Evolutionary conservation across 371 early-diverging fungal genomes (phyloP).

Genomic region (Mucor circinelloides): DNA sequence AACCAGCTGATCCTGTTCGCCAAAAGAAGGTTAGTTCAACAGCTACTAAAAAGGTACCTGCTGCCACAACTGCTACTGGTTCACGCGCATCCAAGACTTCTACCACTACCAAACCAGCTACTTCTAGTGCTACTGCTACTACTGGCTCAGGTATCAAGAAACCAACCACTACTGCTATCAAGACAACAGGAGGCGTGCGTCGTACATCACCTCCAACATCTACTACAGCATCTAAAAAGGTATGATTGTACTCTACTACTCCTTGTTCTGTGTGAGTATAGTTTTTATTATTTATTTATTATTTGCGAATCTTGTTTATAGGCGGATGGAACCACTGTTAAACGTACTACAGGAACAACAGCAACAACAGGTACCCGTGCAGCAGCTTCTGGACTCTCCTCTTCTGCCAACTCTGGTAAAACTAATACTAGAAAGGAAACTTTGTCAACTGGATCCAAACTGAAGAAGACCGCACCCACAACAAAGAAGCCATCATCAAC

Average conservation of each 20-base stretch:
- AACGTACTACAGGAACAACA: constrained; percentile 1
- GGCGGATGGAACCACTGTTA: background rate
- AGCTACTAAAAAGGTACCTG: constrained; percentile 1
- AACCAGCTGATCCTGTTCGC: constrained; percentile 1
- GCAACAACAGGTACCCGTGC: constrained; percentile 8
- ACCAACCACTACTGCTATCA: constrained; percentile 1
- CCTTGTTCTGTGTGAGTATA: background rate
- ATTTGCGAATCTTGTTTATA: background rate
- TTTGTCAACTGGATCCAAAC: constrained; percentile 5
- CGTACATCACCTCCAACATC: constrained; percentile 12
- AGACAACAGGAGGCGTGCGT: background rate
- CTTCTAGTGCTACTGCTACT: constrained; percentile 9
- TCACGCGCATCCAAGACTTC: background rate
- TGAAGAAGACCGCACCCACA: background rate
- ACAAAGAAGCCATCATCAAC: background rate
- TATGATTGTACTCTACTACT: background rate
- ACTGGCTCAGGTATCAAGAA: constrained; percentile 8
- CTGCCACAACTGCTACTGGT: background rate
- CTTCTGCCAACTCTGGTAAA: background rate
- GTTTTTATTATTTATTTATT: background rate
- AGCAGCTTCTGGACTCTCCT: background rate
- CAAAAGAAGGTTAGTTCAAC: constrained; percentile 4
- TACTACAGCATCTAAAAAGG: constrained; percentile 13
- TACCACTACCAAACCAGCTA: background rate
- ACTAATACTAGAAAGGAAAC: constrained; percentile 12